Evolutionary conservation across 257 asterid genomes (phyloP).

Genomic region (Jasminum sambac): DNA sequence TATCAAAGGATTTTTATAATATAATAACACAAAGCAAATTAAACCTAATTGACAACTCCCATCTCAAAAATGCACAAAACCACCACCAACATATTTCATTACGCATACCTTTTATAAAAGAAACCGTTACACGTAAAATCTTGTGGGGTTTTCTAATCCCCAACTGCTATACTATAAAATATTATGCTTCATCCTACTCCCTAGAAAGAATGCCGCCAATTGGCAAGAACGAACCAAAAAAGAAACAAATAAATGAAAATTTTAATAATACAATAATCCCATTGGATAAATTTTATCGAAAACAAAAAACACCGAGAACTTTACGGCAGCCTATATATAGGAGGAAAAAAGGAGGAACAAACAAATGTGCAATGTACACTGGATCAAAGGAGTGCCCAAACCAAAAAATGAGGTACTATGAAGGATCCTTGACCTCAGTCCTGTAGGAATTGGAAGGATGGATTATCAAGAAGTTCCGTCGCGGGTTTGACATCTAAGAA

Average conservation of each 20-base stretch:
- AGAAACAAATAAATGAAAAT: neutral
- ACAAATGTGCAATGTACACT: conserved; percentile 40
- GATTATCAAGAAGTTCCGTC: conserved; percentile 46
- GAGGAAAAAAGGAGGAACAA: conserved; percentile 13
- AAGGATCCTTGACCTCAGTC: conserved; percentile 37
- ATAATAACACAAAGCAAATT: too few species aligned
- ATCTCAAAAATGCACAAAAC: neutral
- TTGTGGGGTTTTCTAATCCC: neutral
- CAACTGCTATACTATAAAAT: neutral
- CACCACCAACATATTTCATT: neutral
- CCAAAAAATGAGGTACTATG: conserved; percentile 6
- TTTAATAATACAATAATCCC: neutral
- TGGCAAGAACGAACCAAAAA: neutral
- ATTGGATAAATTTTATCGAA: neutral
- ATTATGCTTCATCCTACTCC: conserved; percentile 13
- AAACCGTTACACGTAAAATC: neutral
- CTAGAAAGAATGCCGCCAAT: conserved; percentile 26
- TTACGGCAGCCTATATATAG: conserved; percentile 27
- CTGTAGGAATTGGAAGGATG: conserved; percentile 56
- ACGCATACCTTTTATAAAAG: neutral
- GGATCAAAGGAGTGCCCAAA: conserved; percentile 16
- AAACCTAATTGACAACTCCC: neutral
- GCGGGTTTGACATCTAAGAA: conserved; percentile 57
- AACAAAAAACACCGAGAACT: conserved; percentile 1
- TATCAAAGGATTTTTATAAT: too few species aligned